Percentiles rank a stretch among this genome's conserved stretches.
Evolutionary conservation across 495 filamentous ascomycete genomes (phyloP).

Genomic region (Penicillium manginii): DNA sequence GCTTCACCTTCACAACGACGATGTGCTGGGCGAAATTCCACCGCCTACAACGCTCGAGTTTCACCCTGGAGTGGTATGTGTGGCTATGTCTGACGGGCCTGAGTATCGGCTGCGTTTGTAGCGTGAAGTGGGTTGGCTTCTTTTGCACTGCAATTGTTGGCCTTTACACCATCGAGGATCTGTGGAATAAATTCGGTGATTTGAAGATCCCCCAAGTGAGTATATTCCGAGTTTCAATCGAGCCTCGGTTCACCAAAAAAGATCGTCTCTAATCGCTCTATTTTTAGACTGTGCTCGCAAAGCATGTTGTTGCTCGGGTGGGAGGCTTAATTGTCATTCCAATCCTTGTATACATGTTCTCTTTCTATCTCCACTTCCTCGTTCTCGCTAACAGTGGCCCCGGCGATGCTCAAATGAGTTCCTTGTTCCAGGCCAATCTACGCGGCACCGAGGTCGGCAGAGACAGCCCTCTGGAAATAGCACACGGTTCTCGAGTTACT

Average conservation of each 20-base stretch:
- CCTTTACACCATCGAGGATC: constrained; percentile 92
- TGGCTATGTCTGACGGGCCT: constrained; percentile 92
- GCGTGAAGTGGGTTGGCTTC: constrained; percentile 96
- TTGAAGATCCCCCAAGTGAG: constrained; percentile 81
- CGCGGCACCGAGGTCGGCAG: constrained; percentile 90
- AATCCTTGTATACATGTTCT: constrained; percentile 86
- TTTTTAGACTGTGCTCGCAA: constrained; percentile 65
- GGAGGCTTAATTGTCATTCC: constrained; percentile 88
- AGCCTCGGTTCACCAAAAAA: too few relatives aligned
- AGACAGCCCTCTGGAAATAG: constrained; percentile 90
- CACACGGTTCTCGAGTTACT: constrained; percentile 84
- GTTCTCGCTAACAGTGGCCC: constrained; percentile 93
- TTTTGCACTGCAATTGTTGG: constrained; percentile 95
- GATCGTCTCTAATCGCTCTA: not conserved
- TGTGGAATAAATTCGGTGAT: constrained; percentile 98
- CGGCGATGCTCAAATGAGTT: constrained; percentile 99
- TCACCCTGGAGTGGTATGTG: constrained; percentile 84
- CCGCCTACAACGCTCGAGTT: constrained; percentile 77
- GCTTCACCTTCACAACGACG: constrained; percentile 95
- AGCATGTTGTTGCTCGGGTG: constrained; percentile 79
- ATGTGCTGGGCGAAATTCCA: constrained; percentile 98
- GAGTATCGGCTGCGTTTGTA: constrained; percentile 96
- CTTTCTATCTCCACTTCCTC: constrained; percentile 90
- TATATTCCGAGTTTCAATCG: not conserved
- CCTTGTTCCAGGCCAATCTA: constrained; percentile 96